Conservation (phyloP, 2,329 filamentous ascomycete genomes). For the Beauveria pseudobassiana region DNA sequence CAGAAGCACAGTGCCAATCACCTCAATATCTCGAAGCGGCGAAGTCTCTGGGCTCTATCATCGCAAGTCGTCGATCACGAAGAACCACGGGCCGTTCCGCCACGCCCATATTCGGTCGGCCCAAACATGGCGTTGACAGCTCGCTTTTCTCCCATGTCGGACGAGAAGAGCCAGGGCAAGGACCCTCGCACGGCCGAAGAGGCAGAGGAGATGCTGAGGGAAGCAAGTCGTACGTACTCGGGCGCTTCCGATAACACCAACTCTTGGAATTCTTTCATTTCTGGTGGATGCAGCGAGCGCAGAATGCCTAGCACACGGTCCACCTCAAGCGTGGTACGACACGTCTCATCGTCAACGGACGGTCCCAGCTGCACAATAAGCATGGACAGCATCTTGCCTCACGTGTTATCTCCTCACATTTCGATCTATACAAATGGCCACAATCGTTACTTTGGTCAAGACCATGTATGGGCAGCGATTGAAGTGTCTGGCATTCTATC, state of each 20-base stretch:
- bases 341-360: not conserved
- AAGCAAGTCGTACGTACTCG: slow-evolving; percentile 8
- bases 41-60: slow-evolving; percentile 5
- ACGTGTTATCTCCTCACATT: slow-evolving; percentile 14
- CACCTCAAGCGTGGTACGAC: not conserved
- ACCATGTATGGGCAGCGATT: slow-evolving; percentile 14
- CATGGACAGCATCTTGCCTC: slow-evolving; percentile 9
- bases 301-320: not conserved
- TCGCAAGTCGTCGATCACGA: not conserved
- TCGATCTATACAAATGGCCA: slow-evolving; percentile 10
- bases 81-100: not conserved
- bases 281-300: not conserved
- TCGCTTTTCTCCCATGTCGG: not conserved
- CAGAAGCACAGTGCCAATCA: not conserved
- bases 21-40: not conserved
- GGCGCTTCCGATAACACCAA: not conserved
- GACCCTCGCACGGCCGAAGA: not conserved
- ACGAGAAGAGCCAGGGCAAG: not conserved
- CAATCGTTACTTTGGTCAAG: slow-evolving; percentile 10
- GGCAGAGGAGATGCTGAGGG: slow-evolving; percentile 1
- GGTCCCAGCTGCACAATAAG: not conserved
- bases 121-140: not conserved
- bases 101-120: not conserved
- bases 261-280: slow-evolving; percentile 11
- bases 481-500: slow-evolving; percentile 16